Evolutionary conservation across 164 flowering plant species (phyloP), one percentile per base, ranked within the genome.

Genomic region (Vitis cinerea): DNA sequence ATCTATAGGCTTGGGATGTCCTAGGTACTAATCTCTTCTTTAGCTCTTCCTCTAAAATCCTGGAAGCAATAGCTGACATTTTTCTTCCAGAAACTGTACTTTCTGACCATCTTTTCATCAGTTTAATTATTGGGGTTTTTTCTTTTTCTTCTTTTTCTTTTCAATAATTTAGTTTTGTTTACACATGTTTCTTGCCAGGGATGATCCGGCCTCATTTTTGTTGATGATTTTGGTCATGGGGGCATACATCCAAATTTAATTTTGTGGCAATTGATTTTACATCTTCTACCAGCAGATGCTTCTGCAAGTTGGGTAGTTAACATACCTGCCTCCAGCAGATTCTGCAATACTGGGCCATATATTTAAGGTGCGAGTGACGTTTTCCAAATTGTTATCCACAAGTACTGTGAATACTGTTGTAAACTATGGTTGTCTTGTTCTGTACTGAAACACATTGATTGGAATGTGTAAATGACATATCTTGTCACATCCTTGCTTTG

Each of bases 141-240:
- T 37, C 7, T 9, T 17, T 47, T 16, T 9, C n/a, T 27, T 52
- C 16, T 27, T 16, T 50, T 49, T 50, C 12, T 16, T 17, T 6
- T n/a, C 9, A 9, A 14, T 50, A 3, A 65, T 58, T 27, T 31
- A 52, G 14, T 16, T 52, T 52, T 30, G 6, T 50, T 31, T 52
- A 13, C 29, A 15, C 17, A 51, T 65, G 44, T 13, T 65, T 52
- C 16, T 53, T 30, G 6, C 5, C 68, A 65, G 68, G 68, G 48
- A 65, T 65, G 68, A 47, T 10, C 44, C 9, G 23, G 67, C 44
- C n/a, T 0, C 27, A 50, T 51, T 19, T 31, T 23, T 23, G 67
- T 50, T 50, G 67, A 64, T 64, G 56, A n/a, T 37, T 50, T 16
- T 10, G 53, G 31, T 44, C 17, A 44, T 9, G 14, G 3, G 50